These are phyloP conservation scores for Microsporum canis DNA, from an alignment of 2,329 filamentous ascomycete genomes.

Conservation along the genomic window DNA sequence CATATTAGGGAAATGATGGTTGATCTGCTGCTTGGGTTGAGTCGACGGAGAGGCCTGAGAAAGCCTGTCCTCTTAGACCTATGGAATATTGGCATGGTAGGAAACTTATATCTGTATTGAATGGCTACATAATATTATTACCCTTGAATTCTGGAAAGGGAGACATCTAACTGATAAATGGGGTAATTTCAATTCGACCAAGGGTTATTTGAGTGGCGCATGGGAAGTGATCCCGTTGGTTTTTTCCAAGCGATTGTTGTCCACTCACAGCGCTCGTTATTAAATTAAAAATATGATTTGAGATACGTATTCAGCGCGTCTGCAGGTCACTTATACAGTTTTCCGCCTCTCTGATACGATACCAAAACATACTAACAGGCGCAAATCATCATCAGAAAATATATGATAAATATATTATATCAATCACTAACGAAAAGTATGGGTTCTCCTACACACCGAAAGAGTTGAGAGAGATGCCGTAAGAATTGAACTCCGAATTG, in stretches of 20 bases:
- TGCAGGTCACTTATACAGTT: neutral
- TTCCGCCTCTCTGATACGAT: neutral
- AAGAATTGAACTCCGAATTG: neutral
- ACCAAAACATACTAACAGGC: constrained; percentile 4
- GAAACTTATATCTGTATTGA: too few species aligned
- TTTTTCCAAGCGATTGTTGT: neutral
- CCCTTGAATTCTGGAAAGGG: neutral
- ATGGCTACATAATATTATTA: too few species aligned
- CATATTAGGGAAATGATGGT: neutral
- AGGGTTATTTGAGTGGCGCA: neutral
- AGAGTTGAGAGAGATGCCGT: neutral
- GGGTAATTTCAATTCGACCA: neutral
- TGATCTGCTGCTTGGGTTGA: neutral
- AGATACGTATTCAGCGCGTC: neutral
- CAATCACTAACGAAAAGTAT: neutral
- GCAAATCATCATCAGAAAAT: neutral
- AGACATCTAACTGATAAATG: neutral
- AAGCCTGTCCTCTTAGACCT: neutral
- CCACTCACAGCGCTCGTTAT: neutral
- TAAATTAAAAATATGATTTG: neutral
- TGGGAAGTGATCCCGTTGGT: neutral
- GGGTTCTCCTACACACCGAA: neutral
- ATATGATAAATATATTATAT: neutral
- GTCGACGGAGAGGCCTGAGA: neutral
- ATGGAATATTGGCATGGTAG: neutral